Evolutionary conservation across 352 stramenopile species (phyloP), one percentile per base, ranked within the genome.

Genomic region (Globisporangium radiosum): DNA sequence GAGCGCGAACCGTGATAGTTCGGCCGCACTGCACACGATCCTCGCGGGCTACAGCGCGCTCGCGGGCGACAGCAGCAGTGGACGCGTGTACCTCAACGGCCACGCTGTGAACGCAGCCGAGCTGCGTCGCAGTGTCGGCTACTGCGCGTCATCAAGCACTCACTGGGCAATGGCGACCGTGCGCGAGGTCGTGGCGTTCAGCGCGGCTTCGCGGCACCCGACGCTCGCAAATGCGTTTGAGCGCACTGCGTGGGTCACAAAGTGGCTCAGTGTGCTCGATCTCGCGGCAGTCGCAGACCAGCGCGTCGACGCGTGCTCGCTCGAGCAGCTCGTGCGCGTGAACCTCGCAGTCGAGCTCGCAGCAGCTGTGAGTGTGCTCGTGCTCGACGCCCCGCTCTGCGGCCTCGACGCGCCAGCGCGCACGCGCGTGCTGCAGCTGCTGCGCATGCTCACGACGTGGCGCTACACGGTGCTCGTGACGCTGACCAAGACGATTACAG

Each of bases 11-110:
- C 76, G 78, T 47, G 73, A 77, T 17, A 85, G 89, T 0, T 95
- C 97, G 62, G 93, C 86, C 4, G 94, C 50, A 19, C 39, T 66
- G 17, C 50, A 62, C 39, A 33, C 45, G 14, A 57, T 58, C 2
- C 86, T 98, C 50, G 82, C 89, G 5, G 67, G 92, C 15, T 71
- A 90, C 54, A 96, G 97, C 65, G 83, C 67, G 19, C 72, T 72
- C 33, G 88, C 86, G 17, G 70, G 64, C 15, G 66, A 79, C 47
- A 54, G 40, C 25, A 33, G 25, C 2, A 33, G 25, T 7, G 83
- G 85, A 7, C 48, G 85, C 1, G 67, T 92, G 14, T 56, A 76
- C 14, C 62, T 62, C 11, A 81, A 76, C 37, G 69, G 69, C 33
- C 57, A 76, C 47, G 36, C 39, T 15, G 67, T 66, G n/a, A 69